These are phyloP conservation scores for Pseudocercospora fuligena DNA, from an alignment of 2,329 filamentous ascomycete genomes.

Conservation along the genomic window DNA sequence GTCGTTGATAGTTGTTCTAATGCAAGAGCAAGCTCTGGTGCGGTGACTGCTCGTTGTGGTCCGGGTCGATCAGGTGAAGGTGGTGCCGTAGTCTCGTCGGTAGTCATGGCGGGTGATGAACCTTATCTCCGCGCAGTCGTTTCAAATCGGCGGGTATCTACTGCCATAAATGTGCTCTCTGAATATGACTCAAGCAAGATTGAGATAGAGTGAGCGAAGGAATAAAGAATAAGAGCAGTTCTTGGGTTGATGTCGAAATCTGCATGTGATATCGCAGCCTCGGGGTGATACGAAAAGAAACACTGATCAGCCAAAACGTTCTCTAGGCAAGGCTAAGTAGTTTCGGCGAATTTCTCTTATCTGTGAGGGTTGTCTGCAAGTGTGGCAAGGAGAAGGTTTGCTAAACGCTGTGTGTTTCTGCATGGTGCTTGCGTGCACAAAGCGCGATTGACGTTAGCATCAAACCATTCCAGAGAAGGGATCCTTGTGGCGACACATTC, in stretches of 20 bases:
- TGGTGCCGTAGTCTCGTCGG: constrained; percentile 6
- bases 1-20: constrained; percentile 9
- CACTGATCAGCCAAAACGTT: neutral
- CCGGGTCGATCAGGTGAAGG: constrained; percentile 43
- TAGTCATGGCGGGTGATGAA: neutral
- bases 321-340: neutral
- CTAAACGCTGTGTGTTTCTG: constrained; percentile 7
- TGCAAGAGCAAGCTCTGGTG: constrained; percentile 27
- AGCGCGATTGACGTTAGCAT: constrained; percentile 8
- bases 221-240: neutral
- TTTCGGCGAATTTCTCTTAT: neutral
- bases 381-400: neutral
- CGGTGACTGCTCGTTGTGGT: constrained; percentile 24
- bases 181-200: neutral
- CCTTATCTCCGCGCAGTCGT: neutral
- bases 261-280: neutral
- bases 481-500: neutral
- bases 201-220: neutral
- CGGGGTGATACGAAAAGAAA: neutral
- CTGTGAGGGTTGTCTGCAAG: neutral
- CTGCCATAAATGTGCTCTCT: neutral
- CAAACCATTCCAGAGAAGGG: neutral
- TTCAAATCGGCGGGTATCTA: neutral
- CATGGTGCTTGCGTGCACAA: neutral
- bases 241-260: neutral